Evolutionary conservation across 2,329 filamentous ascomycete genomes (phyloP), one percentile per base, ranked within the genome.

Genomic region (Cladophialophora bantiana): DNA sequence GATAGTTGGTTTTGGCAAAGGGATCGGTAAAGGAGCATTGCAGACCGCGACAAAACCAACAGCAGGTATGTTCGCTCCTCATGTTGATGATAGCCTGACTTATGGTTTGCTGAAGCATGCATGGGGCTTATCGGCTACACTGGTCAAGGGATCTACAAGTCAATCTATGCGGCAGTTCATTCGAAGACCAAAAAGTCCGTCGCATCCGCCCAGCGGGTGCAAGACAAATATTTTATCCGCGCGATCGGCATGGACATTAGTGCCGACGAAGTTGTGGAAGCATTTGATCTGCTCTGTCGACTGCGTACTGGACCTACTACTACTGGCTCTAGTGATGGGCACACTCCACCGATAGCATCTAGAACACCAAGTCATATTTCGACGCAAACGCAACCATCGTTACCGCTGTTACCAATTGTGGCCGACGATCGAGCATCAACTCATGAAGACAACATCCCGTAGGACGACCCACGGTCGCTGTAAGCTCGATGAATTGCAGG

Each of bases 11-110:
- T 77, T 77, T 38, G 71, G 79, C 0, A 75, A 76, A 65, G 82
- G 82, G 1, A 65, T 83, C 0, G 80, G 79, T 3, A 80, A 82
- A 66, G 82, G 82, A 18, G n/a, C 26, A 20, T 56, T 62, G 20
- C 59, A 62, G 13, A 62, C 59, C 18, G 18, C 42, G n/a, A 62
- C 52, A 15, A 62, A 62, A 42, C 59, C 59, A 35, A 36, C 59
- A 18, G 20, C 59, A 48, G 59, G 59, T 62, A 36, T 7, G 59
- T 74, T 0, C 6, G 73, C 2, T 70, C 31, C 18, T 42, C 64
- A 18, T 74, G 77, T 70, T 64, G 70, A 10, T 78, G 75, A 62
- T 62, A 32, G 77, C 1, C 18, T 20, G 4, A 20, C 42, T 26
- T n/a, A 52, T 38, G 59, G 74, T 54, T 26, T 7, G 5, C 34